phyloP scores from a whole-genome alignment of 257 asterid genomes.

The Verbascum thapsus region DNA sequence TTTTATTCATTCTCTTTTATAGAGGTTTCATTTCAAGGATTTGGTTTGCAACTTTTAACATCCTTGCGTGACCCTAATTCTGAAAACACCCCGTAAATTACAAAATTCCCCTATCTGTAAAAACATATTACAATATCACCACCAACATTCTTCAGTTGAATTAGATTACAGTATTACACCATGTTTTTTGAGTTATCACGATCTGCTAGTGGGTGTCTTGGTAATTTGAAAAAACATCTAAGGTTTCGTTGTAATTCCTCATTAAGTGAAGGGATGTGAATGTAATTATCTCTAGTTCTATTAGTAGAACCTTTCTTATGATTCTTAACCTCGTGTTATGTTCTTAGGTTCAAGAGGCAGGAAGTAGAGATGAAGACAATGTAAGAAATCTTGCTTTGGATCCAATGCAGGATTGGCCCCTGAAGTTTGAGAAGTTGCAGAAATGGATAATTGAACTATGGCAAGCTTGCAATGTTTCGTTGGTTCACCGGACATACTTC shows the following conservation, averaged over 20 bases:
- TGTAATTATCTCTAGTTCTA: background rate
- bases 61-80: too few relatives aligned
- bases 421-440: constrained; percentile 60
- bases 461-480: constrained; percentile 63
- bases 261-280: too few relatives aligned
- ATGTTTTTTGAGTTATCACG: too few relatives aligned
- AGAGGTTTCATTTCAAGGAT: background rate
- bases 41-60: constrained; percentile 11
- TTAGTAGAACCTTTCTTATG: background rate
- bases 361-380: constrained; percentile 27
- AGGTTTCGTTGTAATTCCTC: too few relatives aligned
- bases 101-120: too few relatives aligned
- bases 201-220: too few relatives aligned
- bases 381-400: constrained; percentile 33
- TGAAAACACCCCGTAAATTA: too few relatives aligned
- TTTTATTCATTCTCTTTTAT: too few relatives aligned
- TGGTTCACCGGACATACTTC: constrained; percentile 73
- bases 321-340: background rate
- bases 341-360: constrained; percentile 39
- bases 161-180: too few relatives aligned
- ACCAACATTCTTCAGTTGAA: too few relatives aligned
- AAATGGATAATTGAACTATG: constrained; percentile 62
- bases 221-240: too few relatives aligned
- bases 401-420: constrained; percentile 51
- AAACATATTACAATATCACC: too few relatives aligned